Percentiles rank a stretch among this genome's conserved stretches.
Conservation (phyloP, 768 basidiomycete genomes). For the Pleurotus giganteus region DNA sequence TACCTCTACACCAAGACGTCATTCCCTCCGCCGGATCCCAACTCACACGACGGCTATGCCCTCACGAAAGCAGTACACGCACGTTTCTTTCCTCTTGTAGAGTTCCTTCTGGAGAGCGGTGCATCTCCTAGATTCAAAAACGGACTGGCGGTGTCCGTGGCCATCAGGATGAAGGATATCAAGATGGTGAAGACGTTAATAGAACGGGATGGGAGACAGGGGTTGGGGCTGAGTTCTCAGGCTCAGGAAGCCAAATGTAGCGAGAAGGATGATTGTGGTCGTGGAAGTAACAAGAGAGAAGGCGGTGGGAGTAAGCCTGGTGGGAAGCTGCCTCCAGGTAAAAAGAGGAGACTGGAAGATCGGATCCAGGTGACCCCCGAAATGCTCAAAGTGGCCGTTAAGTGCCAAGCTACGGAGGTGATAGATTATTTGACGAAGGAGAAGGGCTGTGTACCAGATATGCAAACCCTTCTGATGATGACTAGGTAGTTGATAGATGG, state of each 20-base stretch:
- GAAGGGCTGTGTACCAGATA: slow-evolving; percentile 72
- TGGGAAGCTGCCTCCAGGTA: slow-evolving; percentile 26
- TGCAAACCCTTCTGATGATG: slow-evolving; percentile 52
- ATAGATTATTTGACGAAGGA: slow-evolving; percentile 67
- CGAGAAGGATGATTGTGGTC: neutral
- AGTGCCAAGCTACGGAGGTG: slow-evolving; percentile 63
- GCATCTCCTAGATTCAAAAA: slow-evolving; percentile 67
- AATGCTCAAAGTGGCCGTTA: slow-evolving; percentile 69
- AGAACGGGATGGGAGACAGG: slow-evolving; percentile 42
- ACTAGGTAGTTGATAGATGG: slow-evolving; percentile 24
- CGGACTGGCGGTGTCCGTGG: slow-evolving; percentile 68
- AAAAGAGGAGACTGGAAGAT: slow-evolving; percentile 59
- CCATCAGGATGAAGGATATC: slow-evolving; percentile 70
- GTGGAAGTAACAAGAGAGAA: slow-evolving; percentile 13
- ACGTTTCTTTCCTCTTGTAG: slow-evolving; percentile 59
- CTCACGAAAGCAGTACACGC: slow-evolving; percentile 76
- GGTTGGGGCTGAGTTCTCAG: neutral
- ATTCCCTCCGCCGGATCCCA: slow-evolving; percentile 43
- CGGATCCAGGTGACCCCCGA: slow-evolving; percentile 48
- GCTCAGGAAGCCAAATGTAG: neutral
- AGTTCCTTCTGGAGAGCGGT: slow-evolving; percentile 66
- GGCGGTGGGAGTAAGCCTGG: slow-evolving; percentile 16
- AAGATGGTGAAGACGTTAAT: slow-evolving; percentile 73
- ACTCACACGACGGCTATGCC: slow-evolving; percentile 80
- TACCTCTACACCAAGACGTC: slow-evolving; percentile 47